Evolutionary conservation across 2,329 filamentous ascomycete genomes (phyloP).

Genomic region (Fusarium sp.): DNA sequence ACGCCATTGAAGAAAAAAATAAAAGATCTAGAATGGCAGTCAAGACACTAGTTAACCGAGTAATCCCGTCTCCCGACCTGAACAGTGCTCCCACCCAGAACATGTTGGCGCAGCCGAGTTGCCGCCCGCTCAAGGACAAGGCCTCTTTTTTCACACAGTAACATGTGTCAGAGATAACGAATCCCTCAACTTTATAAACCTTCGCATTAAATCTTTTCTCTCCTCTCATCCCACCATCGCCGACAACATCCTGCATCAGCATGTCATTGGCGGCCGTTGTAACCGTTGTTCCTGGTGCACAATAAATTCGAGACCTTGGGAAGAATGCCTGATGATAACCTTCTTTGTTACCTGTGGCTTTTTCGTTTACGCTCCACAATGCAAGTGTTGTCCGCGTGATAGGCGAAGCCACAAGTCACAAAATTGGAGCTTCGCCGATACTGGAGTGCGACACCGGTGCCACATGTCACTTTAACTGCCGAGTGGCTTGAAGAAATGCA

Average conservation of each 20-base stretch:
- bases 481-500: not conserved
- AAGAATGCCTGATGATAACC: not conserved
- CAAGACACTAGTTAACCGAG: not conserved
- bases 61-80: not conserved
- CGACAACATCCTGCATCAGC: not conserved
- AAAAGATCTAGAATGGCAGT: not conserved
- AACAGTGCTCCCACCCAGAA: not conserved
- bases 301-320: not conserved
- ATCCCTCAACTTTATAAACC: not conserved
- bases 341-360: not conserved
- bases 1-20: not conserved
- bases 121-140: not conserved
- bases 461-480: not conserved
- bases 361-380: not conserved
- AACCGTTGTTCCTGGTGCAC: not conserved
- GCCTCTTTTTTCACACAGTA: not conserved
- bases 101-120: not conserved
- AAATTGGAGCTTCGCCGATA: not conserved
- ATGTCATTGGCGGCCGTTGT: not conserved
- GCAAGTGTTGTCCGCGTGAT: not conserved
- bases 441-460: not conserved
- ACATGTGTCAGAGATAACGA: not conserved
- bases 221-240: not conserved
- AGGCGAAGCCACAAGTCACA: not conserved
- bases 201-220: not conserved